Percentiles rank a stretch among this genome's conserved stretches.
phyloP scores from a whole-genome alignment of 352 stramenopile genomes.

The Phytophthora aleatoria region DNA sequence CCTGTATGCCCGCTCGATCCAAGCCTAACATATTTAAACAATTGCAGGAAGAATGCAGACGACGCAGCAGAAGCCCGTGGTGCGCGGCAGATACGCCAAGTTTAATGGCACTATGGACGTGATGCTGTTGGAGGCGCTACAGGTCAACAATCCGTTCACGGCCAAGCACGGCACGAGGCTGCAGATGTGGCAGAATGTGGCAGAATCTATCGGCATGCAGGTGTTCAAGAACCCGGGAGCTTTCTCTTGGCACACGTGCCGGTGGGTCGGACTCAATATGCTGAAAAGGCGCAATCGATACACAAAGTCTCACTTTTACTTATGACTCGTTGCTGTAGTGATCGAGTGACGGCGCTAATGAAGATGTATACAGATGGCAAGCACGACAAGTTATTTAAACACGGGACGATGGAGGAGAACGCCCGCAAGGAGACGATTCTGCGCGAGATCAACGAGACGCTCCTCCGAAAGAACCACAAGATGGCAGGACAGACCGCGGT shows the following conservation, averaged over 20 bases:
- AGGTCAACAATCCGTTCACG: conserved; percentile 75
- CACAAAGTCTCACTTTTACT: conserved; percentile 8
- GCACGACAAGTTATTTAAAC: conserved; percentile 86
- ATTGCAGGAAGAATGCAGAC: conserved; percentile 7
- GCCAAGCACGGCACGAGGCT: conserved; percentile 85
- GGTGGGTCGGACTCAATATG: conserved; percentile 38
- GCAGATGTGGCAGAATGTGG: conserved; percentile 81
- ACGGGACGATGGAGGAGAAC: conserved; percentile 74
- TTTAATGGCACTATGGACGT: conserved; percentile 84
- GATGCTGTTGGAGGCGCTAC: conserved; percentile 72
- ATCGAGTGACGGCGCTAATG: conserved; percentile 77
- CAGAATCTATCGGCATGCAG: conserved; percentile 59
- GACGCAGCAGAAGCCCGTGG: conserved; percentile 31
- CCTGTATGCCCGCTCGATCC: not conserved
- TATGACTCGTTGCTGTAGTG: conserved; percentile 29
- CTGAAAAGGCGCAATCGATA: not conserved
- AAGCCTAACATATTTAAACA: too few species aligned
- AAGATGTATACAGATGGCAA: conserved; percentile 82
- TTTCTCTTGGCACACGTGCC: conserved; percentile 87
- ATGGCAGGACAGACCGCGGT: conserved; percentile 29
- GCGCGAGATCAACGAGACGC: conserved; percentile 55
- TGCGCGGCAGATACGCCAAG: conserved; percentile 78
- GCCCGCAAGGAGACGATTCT: conserved; percentile 69
- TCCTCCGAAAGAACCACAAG: conserved; percentile 60
- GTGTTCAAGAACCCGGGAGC: conserved; percentile 69